Evolutionary conservation across 1,139 yeast species (phyloP).

Genomic region (Suhomyces taliae): DNA sequence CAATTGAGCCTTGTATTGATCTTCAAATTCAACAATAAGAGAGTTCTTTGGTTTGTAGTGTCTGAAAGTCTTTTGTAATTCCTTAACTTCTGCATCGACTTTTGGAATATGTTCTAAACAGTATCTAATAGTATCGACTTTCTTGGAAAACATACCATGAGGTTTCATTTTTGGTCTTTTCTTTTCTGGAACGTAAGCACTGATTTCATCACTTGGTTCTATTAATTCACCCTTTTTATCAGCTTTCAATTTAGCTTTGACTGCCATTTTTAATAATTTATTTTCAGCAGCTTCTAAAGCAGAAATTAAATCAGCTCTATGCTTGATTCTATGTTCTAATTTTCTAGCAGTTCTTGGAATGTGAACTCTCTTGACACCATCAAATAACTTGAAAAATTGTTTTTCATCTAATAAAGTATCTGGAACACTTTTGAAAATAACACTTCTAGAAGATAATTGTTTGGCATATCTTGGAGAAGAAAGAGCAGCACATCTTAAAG

Average conservation of each 20-base stretch:
- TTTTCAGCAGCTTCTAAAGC: conserved; percentile 72
- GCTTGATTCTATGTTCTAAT: conserved; percentile 55
- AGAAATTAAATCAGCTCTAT: conserved; percentile 61
- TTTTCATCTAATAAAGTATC: conserved; percentile 62
- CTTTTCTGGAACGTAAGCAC: conserved; percentile 68
- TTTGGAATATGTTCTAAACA: conserved; percentile 56
- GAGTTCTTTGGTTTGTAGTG: conserved; percentile 52
- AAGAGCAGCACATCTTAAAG: conserved; percentile 77
- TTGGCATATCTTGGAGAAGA: conserved; percentile 78
- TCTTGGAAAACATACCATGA: conserved; percentile 54
- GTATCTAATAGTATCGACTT: conserved; percentile 61
- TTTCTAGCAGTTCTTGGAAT: conserved; percentile 67
- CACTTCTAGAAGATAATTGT: conserved; percentile 72
- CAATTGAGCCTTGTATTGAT: conserved; percentile 68
- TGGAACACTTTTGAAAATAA: conserved; percentile 81
- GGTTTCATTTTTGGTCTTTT: conserved; percentile 73
- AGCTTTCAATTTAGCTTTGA: conserved; percentile 61
- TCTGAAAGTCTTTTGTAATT: conserved; percentile 48
- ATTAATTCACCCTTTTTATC: conserved; percentile 57
- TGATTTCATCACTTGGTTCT: conserved; percentile 52
- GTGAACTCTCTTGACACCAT: conserved; percentile 74
- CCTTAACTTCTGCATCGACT: conserved; percentile 53
- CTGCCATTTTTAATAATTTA: conserved; percentile 56
- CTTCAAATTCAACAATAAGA: conserved; percentile 67
- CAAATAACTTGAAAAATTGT: conserved; percentile 58